Conservation (phyloP, 2,329 filamentous ascomycete genomes). For the Kalaharituber pfeilii region DNA sequence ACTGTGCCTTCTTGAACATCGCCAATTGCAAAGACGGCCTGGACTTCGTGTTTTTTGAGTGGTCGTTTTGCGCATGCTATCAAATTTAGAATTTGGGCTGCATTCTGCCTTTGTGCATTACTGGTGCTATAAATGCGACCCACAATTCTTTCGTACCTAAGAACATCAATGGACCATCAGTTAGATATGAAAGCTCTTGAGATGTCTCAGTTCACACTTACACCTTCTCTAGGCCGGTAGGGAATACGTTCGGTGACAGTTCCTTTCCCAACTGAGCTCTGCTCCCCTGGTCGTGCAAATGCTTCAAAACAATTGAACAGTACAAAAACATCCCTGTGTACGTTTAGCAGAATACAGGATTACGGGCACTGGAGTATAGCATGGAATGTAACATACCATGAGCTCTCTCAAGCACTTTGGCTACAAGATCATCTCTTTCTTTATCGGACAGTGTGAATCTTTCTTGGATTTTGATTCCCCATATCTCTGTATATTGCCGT, state of each 20-base stretch:
- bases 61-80: slow-evolving; percentile 29
- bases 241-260: slow-evolving; percentile 11
- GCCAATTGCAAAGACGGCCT: slow-evolving; percentile 27
- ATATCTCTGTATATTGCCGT: slow-evolving; percentile 16
- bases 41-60: slow-evolving; percentile 30
- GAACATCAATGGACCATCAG: background rate
- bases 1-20: slow-evolving; percentile 21
- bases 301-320: slow-evolving; percentile 24
- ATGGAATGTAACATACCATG: slow-evolving; percentile 11
- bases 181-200: background rate
- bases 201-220: slow-evolving; percentile 10
- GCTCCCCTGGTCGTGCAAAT: slow-evolving; percentile 21
- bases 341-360: background rate
- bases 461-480: slow-evolving; percentile 17
- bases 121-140: slow-evolving; percentile 18
- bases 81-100: slow-evolving; percentile 28
- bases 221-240: slow-evolving; percentile 18
- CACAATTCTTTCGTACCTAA: slow-evolving; percentile 24
- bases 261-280: slow-evolving; percentile 17
- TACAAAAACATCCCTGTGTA: slow-evolving; percentile 26
- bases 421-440: slow-evolving; percentile 15
- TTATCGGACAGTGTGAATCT: slow-evolving; percentile 18
- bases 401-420: slow-evolving; percentile 17
- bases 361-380: background rate
- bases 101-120: slow-evolving; percentile 19